Evolutionary conservation across 805 yeast species (phyloP).

Genomic region (Candida silvicultrix): DNA sequence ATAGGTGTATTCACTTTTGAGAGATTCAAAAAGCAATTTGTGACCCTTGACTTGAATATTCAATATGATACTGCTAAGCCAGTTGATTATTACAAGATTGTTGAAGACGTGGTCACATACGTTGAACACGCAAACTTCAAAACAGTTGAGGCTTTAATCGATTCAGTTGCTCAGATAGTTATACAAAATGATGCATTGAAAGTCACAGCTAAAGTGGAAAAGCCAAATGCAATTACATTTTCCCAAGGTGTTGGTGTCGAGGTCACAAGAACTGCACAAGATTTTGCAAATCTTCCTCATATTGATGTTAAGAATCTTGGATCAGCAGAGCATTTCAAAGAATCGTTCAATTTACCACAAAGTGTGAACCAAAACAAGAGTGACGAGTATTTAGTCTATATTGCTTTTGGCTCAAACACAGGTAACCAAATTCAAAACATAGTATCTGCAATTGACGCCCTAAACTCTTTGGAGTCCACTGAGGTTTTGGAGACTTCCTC

Average conservation of each 20-base stretch:
- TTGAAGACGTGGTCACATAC: conserved; percentile 45
- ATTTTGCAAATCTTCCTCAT: conserved; percentile 25
- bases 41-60: conserved; percentile 49
- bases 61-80: conserved; percentile 27
- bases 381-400: conserved; percentile 46
- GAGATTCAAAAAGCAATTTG: conserved; percentile 72
- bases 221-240: conserved; percentile 82
- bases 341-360: conserved; percentile 12
- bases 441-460: conserved; percentile 40
- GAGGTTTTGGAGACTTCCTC: conserved; percentile 61
- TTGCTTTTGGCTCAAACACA: conserved; percentile 87
- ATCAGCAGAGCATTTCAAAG: conserved; percentile 1
- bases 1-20: conserved; percentile 94
- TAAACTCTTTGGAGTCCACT: conserved; percentile 29
- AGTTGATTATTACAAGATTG: conserved; percentile 29
- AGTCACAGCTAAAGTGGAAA: conserved; percentile 60
- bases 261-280: conserved; percentile 41
- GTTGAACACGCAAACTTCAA: conserved; percentile 80
- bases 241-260: conserved; percentile 91
- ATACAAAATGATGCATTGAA: conserved; percentile 33
- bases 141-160: conserved; percentile 90
- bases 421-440: conserved; percentile 71
- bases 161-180: conserved; percentile 57
- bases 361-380: conserved; percentile 30
- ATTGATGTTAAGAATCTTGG: conserved; percentile 8